Evolutionary conservation across 495 filamentous ascomycete species (phyloP), one percentile per base, ranked within the genome.

Genomic region (Penicillium paxilli): DNA sequence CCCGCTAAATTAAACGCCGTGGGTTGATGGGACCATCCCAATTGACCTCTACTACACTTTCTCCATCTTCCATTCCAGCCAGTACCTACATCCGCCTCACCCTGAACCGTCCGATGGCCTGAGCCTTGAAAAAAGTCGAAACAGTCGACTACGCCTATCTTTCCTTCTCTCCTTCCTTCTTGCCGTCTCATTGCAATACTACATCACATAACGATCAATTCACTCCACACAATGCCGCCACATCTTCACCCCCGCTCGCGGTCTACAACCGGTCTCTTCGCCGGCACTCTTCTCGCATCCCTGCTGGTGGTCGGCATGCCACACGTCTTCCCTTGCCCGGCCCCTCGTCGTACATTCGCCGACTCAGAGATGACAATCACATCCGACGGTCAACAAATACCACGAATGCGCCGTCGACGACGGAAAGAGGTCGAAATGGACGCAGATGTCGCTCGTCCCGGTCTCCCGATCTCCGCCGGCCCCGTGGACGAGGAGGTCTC

Each of bases 211-310:
- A 24, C 19, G 23, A 28, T 48, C 33, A 20, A 40, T 25, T 25
- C 14, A n/a, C 17, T 28, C 22, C 42, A 17, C 53, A 76, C 54
- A 49, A 96, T 96, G 91, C 88, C 92, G 48, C 90, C 91, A 30
- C 86, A 90, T 75, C 88, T 98, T 24, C 94, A 98, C 72, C 94
- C 94, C 6, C 85, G 91, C 61, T 96, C 92, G 46, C 87, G 90
- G 65, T 85, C 88, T 68, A 98, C 94, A 54, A 89, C 85, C 44
- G 91, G 91, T 22, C 87, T 98, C 23, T 98, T 98, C 76, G 90
- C 91, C 42, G 89, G 87, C n/a, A 97, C 92, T n/a, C 80, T 97
- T 30, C 76, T 88, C n/a, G 83, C 90, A 20, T 90, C 87, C 57
- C 95, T 98, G 67, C 80, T 96, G 58, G 90, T 97, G 52, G 94